A percentile compares a stretch with the other conserved stretches of the same genome.
These are phyloP conservation scores for Coemansia sp. DNA, from an alignment of 371 early-diverging fungal genomes.

Conservation along the genomic window DNA sequence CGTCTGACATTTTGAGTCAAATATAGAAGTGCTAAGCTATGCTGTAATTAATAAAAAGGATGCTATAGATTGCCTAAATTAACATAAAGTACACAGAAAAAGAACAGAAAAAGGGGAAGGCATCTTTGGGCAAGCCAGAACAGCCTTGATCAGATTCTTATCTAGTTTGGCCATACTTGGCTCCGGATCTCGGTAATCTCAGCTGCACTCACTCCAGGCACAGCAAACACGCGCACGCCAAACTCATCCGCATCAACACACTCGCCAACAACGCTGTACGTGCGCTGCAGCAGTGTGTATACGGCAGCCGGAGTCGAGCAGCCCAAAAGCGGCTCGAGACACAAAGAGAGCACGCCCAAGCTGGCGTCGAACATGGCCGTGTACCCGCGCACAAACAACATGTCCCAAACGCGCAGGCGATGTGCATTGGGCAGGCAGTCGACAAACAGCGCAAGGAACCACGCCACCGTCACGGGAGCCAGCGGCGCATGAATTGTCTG, in stretches of 20 bases:
- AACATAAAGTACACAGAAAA: background rate
- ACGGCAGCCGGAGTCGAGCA: constrained; percentile 52
- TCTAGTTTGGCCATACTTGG: constrained; percentile 5
- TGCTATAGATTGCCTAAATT: background rate
- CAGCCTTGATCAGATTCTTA: background rate
- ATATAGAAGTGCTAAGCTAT: background rate
- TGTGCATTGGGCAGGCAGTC: constrained; percentile 82
- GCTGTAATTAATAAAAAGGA: background rate
- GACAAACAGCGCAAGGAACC: constrained; percentile 89
- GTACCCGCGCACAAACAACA: constrained; percentile 71
- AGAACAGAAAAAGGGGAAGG: background rate
- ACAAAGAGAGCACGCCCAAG: constrained; percentile 70
- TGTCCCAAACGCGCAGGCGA: constrained; percentile 87
- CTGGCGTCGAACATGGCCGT: constrained; percentile 79
- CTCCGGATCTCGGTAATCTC: constrained; percentile 26
- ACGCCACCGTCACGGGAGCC: constrained; percentile 80
- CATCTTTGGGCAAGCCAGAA: background rate
- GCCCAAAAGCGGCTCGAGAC: constrained; percentile 51
- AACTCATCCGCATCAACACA: constrained; percentile 26
- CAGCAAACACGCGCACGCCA: constrained; percentile 23
- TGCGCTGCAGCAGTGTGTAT: constrained; percentile 45
- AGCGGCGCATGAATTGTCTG: constrained; percentile 63
- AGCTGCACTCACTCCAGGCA: constrained; percentile 1
- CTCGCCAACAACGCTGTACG: constrained; percentile 1
- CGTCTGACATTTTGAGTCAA: constrained; percentile 48